Evolutionary conservation across 176 grass and related monocot species (phyloP), one percentile per base, ranked within the genome.

Genomic region (Raddia guianensis): DNA sequence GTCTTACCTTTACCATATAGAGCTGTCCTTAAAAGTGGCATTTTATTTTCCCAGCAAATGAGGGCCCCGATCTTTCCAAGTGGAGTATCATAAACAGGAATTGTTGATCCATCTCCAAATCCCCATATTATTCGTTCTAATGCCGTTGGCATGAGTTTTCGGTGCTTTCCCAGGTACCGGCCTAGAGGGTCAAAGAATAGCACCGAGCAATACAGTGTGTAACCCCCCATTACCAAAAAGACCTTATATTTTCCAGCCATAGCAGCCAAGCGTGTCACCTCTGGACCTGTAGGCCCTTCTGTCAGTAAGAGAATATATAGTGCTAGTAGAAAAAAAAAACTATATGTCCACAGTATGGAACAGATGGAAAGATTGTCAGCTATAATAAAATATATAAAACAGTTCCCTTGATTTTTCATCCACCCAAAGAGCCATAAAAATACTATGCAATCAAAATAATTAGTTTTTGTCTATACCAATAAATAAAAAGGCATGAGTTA

Each of bases 21-120:
- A 4, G 92, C 92, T 13, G 92, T 95, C 71, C 96, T 89, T 14
- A 99, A 60, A 69, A 99, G 90, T 71, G 92, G 96, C 92, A 99
- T 99, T 68, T 77, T 93, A 81, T 99, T 99, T 78, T 99, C 96
- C 90, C 92, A 95, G 79, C 92, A 99, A 88, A 99, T 99, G 35
- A 99, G 84, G 8, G 90, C 92, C 51, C 96, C 96, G 4, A 95
- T 99, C 63, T 95, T 99, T 69, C 96, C 96, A 80, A 99, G 61
- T 21, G 92, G 84, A 52, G 96, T 95, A 61, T 99, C 96, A 84
- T 89, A 98, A 73, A 98, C 96, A 21, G 92, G 96, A 77, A 92
- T 90, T 13, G 95, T 98, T 2, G 92, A 98, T 53, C 92, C 96
- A 86, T 95, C 90, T 74, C 96, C 90, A 66, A 91, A 98, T 62